Percentiles rank a stretch among this genome's conserved stretches.
phyloP scores from a whole-genome alignment of 2,329 filamentous ascomycete species.

The Neonectria sp. region DNA sequence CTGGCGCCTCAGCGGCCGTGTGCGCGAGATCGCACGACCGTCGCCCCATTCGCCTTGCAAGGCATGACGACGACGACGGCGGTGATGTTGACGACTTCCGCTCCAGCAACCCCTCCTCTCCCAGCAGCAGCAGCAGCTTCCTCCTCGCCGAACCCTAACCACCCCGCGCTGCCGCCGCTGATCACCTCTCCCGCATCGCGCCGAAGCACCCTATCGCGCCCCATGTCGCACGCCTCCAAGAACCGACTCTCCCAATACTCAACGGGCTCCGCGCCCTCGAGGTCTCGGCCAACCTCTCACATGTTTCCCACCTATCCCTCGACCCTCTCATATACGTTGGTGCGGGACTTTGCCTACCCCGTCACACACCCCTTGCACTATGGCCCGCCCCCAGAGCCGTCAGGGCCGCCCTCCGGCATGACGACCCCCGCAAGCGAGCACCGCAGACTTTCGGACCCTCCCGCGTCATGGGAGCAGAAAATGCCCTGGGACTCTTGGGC shows the following conservation, averaged over 20 bases:
- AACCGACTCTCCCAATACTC: constrained; percentile 90
- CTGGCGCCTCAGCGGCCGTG: constrained; percentile 48
- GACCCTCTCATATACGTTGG: constrained; percentile 87
- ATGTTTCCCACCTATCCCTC: constrained; percentile 88
- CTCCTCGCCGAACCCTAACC: constrained; percentile 63
- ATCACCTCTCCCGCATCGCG: constrained; percentile 71
- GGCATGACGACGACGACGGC: constrained; percentile 60
- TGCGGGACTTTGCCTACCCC: constrained; percentile 97
- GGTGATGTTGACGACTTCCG: constrained; percentile 71
- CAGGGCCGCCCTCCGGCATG: constrained; percentile 79
- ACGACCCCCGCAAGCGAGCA: constrained; percentile 90
- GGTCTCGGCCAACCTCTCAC: constrained; percentile 86
- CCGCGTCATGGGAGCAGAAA: constrained; percentile 80
- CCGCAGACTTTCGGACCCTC: constrained; percentile 87
- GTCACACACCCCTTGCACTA: constrained; percentile 89
- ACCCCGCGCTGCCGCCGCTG: constrained; percentile 69
- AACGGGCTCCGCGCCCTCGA: constrained; percentile 75
- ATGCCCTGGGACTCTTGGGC: constrained; percentile 72
- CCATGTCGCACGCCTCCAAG: constrained; percentile 83
- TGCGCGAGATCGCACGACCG: constrained; percentile 51
- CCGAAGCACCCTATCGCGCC: constrained; percentile 73
- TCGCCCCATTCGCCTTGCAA: constrained; percentile 44
- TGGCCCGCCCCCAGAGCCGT: constrained; percentile 85
- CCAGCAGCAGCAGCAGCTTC: constrained; percentile 61
- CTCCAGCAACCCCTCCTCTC: constrained; percentile 68